Evolutionary conservation across 208 protist species (phyloP), one percentile per base, ranked within the genome.

Genomic region (Lotmaria passim): DNA sequence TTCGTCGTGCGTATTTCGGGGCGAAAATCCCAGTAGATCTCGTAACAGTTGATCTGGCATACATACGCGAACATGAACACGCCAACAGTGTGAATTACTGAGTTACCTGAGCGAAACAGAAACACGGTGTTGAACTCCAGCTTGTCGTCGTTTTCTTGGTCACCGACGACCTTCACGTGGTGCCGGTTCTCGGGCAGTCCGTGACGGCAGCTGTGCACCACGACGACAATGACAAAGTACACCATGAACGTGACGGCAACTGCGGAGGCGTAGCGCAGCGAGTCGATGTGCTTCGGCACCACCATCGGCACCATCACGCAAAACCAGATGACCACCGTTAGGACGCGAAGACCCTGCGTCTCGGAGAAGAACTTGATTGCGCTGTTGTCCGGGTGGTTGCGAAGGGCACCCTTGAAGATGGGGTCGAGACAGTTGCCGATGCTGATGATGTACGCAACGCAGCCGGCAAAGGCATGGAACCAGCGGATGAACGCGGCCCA

Each of bases 51-150:
- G 1, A 87, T 57, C 31, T 94, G 88, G 34, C 79, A 89, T 4
- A 81, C 52, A 56, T 83, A 94, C 38, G 89, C 81, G 55, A 94
- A 91, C 24, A 83, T 75, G 53, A 92, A 89, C 10, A 83, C 57
- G 34, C 75, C 69, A 15, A 85, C 39, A n/a, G 64, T 64, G 14
- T 69, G n/a, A 26, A 88, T 50, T 0, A 78, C 79, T n/a, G 61
- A 33, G 61, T 79, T 81, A n/a, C 82, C 82, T 15, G 69, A 79
- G 33, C 78, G 64, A 48, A 88, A 88, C 15, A 83, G 57, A n/a
- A 86, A 75, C 14, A 81, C 51, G 14, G 53, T 46, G 60, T 83
- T 80, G 5, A 71, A 8, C 47, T 33, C 72, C 15, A 73, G 52
- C 21, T 58, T 14, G 28, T 19, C 59, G 31, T 61, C 39, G 12